These are phyloP conservation scores for Paecilomyces formosus DNA, from an alignment of 2,329 filamentous ascomycete species.

Conservation along the genomic window DNA sequence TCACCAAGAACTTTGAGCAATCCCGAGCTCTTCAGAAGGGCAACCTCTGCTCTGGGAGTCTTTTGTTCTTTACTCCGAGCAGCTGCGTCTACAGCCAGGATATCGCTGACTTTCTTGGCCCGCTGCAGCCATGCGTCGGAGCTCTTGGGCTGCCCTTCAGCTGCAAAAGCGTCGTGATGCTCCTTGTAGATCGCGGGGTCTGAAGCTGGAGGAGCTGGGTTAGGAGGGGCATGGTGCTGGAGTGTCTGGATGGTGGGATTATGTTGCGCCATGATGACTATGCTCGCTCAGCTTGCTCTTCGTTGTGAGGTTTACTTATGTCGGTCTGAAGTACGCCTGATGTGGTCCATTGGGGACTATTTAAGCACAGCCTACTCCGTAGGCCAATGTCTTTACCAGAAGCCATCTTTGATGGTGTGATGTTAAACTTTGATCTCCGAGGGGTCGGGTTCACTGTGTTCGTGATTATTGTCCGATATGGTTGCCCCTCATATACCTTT, in stretches of 20 bases:
- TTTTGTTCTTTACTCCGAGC: conserved; percentile 46
- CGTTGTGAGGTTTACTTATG: not conserved
- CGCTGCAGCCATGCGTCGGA: conserved; percentile 41
- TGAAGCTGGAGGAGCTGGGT: conserved; percentile 12
- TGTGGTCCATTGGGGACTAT: not conserved
- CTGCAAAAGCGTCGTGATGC: conserved; percentile 31
- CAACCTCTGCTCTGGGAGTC: conserved; percentile 44
- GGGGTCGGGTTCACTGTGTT: not conserved
- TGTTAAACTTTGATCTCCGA: not conserved
- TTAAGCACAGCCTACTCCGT: not conserved
- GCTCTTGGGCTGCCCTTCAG: conserved; percentile 29
- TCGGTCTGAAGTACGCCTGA: not conserved
- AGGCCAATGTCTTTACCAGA: not conserved
- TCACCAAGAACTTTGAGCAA: conserved; percentile 46
- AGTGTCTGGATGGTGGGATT: not conserved
- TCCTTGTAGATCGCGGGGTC: conserved; percentile 35
- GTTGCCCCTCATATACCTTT: not conserved
- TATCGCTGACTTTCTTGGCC: conserved; percentile 42
- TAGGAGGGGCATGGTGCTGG: not conserved
- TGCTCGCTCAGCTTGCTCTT: not conserved
- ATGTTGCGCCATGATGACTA: not conserved
- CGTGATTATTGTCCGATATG: too few relatives aligned
- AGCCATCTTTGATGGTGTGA: not conserved
- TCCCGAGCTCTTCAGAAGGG: conserved; percentile 45
- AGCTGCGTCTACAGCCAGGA: conserved; percentile 43